Conservation (phyloP, 2,329 filamentous ascomycete genomes). For the Emericellopsis atlantica region DNA sequence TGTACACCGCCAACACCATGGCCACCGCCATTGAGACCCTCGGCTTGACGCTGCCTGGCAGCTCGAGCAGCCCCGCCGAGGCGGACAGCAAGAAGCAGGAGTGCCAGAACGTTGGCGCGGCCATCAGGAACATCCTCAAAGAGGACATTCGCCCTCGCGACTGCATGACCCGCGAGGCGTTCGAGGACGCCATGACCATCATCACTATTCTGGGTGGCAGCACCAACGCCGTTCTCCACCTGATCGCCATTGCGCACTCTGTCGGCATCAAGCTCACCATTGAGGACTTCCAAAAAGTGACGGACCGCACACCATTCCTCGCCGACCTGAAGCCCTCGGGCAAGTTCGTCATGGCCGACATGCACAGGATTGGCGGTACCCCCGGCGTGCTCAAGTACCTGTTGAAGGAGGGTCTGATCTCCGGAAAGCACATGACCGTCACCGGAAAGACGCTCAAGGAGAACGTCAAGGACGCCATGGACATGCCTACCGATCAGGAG, state of each 20-base stretch:
- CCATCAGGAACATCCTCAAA: constrained; percentile 61
- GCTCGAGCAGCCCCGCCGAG: constrained; percentile 68
- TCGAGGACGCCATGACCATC: constrained; percentile 76
- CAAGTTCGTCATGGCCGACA: constrained; percentile 74
- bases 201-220: constrained; percentile 75
- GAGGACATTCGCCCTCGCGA: constrained; percentile 69
- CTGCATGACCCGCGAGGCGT: constrained; percentile 67
- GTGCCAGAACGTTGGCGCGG: constrained; percentile 58
- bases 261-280: constrained; percentile 73
- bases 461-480: constrained; percentile 66
- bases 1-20: constrained; percentile 96
- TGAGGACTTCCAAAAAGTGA: constrained; percentile 76
- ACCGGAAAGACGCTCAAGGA: constrained; percentile 83
- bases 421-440: constrained; percentile 70
- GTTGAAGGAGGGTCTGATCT: constrained; percentile 68
- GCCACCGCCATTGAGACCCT: constrained; percentile 86
- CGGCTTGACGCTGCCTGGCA: constrained; percentile 75
- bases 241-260: constrained; percentile 73
- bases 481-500: constrained; percentile 62
- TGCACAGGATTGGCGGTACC: constrained; percentile 78
- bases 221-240: constrained; percentile 74
- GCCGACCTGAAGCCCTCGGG: constrained; percentile 78
- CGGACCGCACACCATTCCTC: constrained; percentile 66
- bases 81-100: constrained; percentile 59
- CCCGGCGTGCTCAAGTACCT: constrained; percentile 81